Evolutionary conservation across 2,329 filamentous ascomycete genomes (phyloP), one percentile per base, ranked within the genome.

Genomic region (Corinectria fuckeliana): DNA sequence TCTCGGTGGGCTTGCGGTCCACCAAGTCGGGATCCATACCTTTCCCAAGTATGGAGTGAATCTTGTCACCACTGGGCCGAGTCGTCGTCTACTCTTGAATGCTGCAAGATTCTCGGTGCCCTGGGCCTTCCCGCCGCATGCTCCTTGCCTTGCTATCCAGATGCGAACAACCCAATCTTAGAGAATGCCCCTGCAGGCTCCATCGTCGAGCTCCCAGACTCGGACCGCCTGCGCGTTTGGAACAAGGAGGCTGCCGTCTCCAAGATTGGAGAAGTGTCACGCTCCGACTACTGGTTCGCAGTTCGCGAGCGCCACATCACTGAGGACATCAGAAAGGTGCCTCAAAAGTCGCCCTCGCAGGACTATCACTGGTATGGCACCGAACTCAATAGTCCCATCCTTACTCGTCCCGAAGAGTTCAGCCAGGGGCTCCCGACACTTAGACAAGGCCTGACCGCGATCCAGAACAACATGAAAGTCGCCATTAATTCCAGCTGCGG

Each of bases 371-470:
- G 68, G 70, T 65, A 60, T 41, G 68, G 63, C 21, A 60, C 63
- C 32, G 71, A 73, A 50, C 54, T 73, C 53, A 73, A 67, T 57
- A 70, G 61, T 41, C 67, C 68, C 13, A 64, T 72, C 16, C 50
- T 73, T 7, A 54, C 34, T 16, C 49, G 23, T 18, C 30, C 56
- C 13, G 38, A 53, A 44, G 66, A 72, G 42, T 60, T 73, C 14
- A 44, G 51, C 13, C 23, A 52, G 9, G 47, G 53, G 9, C 62
- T 73, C 11, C 68, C 69, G 8, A 67, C 61, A 3, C 51, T 73
- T 13, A 53, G 42, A 11, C 63, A 38, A n/a, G 61, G 58, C 25
- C 58, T 72, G 10, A 28, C 42, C n/a, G 48, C 56, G 14, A 47
- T 71, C 5, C 64, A 45, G 39, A 49, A 51, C 18, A 52, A 60